A percentile compares a stretch with the other conserved stretches of the same genome.
Evolutionary conservation across 1,139 yeast species (phyloP).

Genomic region (Chernovozyma sophiae-reginae): DNA sequence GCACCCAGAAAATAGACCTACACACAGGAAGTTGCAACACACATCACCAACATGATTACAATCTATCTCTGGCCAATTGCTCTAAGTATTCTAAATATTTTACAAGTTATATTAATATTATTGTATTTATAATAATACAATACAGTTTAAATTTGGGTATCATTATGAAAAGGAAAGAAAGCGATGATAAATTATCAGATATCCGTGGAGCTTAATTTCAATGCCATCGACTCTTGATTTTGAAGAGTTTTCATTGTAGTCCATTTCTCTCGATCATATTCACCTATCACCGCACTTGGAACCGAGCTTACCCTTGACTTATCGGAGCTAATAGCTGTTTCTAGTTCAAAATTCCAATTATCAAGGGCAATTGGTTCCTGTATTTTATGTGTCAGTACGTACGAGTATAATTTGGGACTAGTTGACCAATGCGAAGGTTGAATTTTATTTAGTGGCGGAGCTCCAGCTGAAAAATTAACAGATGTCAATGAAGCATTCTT

Average conservation of each 20-base stretch:
- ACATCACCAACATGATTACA: too few species aligned
- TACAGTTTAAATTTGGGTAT: too few species aligned
- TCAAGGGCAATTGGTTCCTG: conserved; percentile 16
- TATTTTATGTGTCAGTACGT: conserved; percentile 1
- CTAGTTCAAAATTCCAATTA: conserved; percentile 34
- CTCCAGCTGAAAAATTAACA: conserved; percentile 1
- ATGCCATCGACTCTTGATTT: conserved; percentile 8
- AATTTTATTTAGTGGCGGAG: neutral
- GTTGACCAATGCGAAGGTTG: conserved; percentile 4
- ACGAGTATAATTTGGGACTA: conserved; percentile 4
- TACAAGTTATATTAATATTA: too few species aligned
- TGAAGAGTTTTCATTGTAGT: conserved; percentile 39
- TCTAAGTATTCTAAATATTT: too few species aligned
- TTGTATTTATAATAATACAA: too few species aligned
- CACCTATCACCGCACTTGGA: conserved; percentile 59
- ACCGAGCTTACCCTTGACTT: conserved; percentile 44
- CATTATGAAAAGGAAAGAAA: too few species aligned
- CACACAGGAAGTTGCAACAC: too few species aligned
- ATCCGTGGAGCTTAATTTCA: neutral
- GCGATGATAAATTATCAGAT: too few species aligned
- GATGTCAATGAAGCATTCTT: conserved; percentile 14
- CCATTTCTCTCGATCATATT: conserved; percentile 67
- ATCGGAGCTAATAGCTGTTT: conserved; percentile 34
- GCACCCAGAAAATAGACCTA: too few species aligned
- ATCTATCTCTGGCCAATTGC: too few species aligned